Percentiles rank a stretch among this genome's conserved stretches.
Evolutionary conservation across 106 monocot genomes (phyloP).

Genomic region (Dioscorea alata): DNA sequence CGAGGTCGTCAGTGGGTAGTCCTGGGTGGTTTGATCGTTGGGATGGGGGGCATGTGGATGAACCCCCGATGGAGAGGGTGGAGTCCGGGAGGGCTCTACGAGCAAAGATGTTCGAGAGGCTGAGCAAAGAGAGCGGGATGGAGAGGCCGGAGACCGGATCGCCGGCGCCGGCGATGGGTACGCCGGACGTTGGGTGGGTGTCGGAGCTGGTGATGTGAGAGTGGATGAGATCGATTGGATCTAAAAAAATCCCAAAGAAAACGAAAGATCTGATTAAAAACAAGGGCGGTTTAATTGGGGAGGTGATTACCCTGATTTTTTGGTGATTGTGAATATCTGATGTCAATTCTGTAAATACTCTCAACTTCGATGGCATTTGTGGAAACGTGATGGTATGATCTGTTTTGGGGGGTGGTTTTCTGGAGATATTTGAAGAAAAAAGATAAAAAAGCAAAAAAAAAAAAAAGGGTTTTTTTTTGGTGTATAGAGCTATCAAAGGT

Average conservation of each 20-base stretch:
- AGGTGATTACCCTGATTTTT: neutral
- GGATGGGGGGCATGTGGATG: conserved; percentile 11
- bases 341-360: conserved; percentile 2
- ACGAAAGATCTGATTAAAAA: neutral
- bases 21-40: conserved; percentile 11
- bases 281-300: neutral
- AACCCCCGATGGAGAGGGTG: conserved; percentile 48
- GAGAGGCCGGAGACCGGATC: conserved; percentile 3
- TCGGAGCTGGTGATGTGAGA: conserved; percentile 64
- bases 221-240: neutral
- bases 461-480: neutral
- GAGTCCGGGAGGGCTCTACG: conserved; percentile 81
- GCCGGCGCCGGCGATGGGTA: neutral
- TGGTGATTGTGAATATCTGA: neutral
- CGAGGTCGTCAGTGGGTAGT: conserved; percentile 1
- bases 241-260: neutral
- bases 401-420: neutral
- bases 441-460: neutral
- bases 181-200: conserved; percentile 75
- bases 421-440: neutral
- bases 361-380: neutral
- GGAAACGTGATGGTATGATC: neutral
- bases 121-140: conserved; percentile 57
- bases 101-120: conserved; percentile 63
- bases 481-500: neutral